Conservation (phyloP, 2,329 filamentous ascomycete genomes). For the Sclerotinia sclerotiorum region DNA sequence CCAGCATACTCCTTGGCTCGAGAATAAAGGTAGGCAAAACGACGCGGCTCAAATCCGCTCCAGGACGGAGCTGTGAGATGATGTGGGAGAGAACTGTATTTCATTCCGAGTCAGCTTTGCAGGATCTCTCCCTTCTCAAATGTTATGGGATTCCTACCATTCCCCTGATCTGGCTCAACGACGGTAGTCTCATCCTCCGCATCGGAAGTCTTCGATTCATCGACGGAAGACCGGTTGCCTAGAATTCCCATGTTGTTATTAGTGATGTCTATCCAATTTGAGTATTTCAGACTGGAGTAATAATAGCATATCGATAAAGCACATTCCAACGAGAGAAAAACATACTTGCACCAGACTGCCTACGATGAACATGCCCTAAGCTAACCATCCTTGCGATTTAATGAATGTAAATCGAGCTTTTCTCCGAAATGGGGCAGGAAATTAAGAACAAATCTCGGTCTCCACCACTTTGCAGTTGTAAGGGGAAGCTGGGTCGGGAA, state of each 20-base stretch:
- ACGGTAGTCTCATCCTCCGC: slow-evolving; percentile 74
- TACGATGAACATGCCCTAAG: slow-evolving; percentile 49
- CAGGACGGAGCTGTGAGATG: slow-evolving; percentile 93
- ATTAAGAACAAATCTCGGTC: neutral
- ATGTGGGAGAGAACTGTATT: slow-evolving; percentile 85
- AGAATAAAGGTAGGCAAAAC: slow-evolving; percentile 97
- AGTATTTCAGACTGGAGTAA: neutral
- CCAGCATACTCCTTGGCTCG: slow-evolving; percentile 95
- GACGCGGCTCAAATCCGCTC: slow-evolving; percentile 90
- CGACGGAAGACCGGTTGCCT: slow-evolving; percentile 46
- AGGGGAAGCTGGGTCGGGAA: neutral
- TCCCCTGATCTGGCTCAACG: slow-evolving; percentile 90
- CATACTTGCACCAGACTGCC: slow-evolving; percentile 47
- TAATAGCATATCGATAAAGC: neutral
- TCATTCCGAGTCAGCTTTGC: slow-evolving; percentile 28
- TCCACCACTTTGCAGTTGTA: slow-evolving; percentile 5
- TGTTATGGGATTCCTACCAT: slow-evolving; percentile 60
- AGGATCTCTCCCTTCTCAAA: neutral
- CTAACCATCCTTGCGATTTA: slow-evolving; percentile 35
- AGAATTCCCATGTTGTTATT: slow-evolving; percentile 17
- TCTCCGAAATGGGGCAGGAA: neutral
- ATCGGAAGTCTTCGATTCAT: slow-evolving; percentile 38
- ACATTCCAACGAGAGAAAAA: slow-evolving; percentile 28
- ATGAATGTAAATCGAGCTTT: slow-evolving; percentile 1
- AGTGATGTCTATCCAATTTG: neutral